Conservation (phyloP, 225 moss, liverwort and hornwort genomes). For the Pseudoscleropodium purum region DNA sequence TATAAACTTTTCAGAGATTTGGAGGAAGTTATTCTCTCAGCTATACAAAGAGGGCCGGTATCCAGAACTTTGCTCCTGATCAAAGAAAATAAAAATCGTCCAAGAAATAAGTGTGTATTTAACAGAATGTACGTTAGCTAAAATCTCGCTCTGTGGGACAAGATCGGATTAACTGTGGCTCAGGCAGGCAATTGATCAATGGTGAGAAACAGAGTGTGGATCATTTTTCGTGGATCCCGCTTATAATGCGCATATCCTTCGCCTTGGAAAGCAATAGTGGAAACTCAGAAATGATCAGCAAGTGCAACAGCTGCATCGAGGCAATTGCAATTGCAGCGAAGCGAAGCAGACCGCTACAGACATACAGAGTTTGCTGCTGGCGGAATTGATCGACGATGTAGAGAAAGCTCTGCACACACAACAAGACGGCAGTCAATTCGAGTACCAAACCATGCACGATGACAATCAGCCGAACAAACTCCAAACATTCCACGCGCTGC, state of each 20-base stretch:
- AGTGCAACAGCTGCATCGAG: background rate
- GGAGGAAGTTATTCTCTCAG: background rate
- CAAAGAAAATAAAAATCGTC: background rate
- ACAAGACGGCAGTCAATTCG: slow-evolving; percentile 4
- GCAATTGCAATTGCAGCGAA: background rate
- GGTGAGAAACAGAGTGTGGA: slow-evolving; percentile 36
- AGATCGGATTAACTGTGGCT: background rate
- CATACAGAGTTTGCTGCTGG: background rate
- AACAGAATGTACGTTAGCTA: slow-evolving; percentile 21
- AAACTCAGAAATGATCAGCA: background rate
- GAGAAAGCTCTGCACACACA: slow-evolving; percentile 1
- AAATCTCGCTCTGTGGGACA: slow-evolving; percentile 1
- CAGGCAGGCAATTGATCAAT: slow-evolving; percentile 50
- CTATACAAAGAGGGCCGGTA: slow-evolving; percentile 5
- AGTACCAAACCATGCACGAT: background rate
- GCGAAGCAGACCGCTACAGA: background rate
- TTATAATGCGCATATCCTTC: background rate
- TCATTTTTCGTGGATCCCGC: slow-evolving; percentile 16
- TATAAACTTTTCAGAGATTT: background rate
- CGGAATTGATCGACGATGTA: background rate
- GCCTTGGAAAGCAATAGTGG: background rate
- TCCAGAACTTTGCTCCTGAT: background rate
- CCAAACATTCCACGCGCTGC: background rate
- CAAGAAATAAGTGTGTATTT: slow-evolving; percentile 6
- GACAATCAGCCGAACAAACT: background rate